Conservation (phyloP, 345 rosid species). For the Populus deltoides region DNA sequence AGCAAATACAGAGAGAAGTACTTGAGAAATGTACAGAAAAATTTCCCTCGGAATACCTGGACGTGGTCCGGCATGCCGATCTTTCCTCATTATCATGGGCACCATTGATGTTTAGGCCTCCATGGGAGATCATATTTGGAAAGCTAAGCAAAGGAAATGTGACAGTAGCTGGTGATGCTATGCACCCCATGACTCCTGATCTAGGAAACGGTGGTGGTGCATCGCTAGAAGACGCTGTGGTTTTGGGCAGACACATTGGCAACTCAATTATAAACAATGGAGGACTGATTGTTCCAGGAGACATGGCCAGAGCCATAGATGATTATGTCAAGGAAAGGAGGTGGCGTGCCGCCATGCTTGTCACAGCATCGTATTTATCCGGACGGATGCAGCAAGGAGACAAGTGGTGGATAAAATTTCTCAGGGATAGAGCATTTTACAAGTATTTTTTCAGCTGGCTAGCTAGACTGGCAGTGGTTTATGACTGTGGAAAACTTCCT, state of each 20-base stretch:
- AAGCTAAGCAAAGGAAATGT: conserved; percentile 34
- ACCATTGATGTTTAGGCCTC: conserved; percentile 30
- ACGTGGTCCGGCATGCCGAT: conserved; percentile 25
- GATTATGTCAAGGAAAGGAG: conserved; percentile 32
- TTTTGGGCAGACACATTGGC: conserved; percentile 38
- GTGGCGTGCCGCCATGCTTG: conserved; percentile 29
- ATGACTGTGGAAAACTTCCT: conserved; percentile 42
- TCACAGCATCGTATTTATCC: conserved; percentile 26
- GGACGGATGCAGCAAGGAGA: conserved; percentile 42
- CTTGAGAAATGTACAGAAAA: conserved; percentile 16
- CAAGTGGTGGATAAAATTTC: conserved; percentile 28
- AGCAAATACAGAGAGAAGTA: background rate
- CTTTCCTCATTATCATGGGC: conserved; percentile 33
- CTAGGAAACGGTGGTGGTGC: conserved; percentile 47
- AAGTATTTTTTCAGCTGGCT: background rate
- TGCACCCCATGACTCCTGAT: conserved; percentile 53
- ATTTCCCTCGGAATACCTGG: conserved; percentile 25
- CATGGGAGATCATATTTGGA: conserved; percentile 39
- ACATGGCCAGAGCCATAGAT: conserved; percentile 17
- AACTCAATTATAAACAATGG: conserved; percentile 8
- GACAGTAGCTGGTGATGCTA: conserved; percentile 49
- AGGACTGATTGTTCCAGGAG: background rate
- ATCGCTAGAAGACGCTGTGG: conserved; percentile 44
- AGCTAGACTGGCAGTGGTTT: too few species aligned
- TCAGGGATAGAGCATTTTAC: conserved; percentile 30